Conservation (phyloP, 148 eudicot species). For the Arbutus unedo region DNA sequence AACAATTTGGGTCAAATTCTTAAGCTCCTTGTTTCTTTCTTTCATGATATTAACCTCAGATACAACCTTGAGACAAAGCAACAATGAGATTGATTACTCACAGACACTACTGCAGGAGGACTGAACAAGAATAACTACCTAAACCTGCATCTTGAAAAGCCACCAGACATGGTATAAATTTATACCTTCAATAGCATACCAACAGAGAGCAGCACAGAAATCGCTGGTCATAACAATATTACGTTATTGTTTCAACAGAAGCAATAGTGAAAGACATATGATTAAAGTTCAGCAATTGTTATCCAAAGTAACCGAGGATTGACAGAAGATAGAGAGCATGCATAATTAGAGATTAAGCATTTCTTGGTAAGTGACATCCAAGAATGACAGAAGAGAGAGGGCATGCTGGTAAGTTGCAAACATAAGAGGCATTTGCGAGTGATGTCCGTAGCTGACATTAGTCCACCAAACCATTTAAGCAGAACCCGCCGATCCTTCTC, state of each 20-base stretch:
- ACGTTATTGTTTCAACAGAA: neutral
- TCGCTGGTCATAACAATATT: neutral
- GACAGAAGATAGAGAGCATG: constrained; percentile 24
- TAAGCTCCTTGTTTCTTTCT: neutral
- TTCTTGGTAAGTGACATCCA: neutral
- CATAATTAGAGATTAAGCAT: neutral
- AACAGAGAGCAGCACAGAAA: constrained; percentile 1
- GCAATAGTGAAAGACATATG: constrained; percentile 8
- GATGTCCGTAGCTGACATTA: neutral
- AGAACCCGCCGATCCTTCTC: constrained; percentile 27
- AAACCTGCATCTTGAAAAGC: neutral
- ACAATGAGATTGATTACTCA: neutral
- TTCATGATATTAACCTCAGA: neutral
- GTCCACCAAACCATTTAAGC: neutral
- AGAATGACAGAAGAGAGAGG: constrained; percentile 74
- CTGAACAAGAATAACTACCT: neutral
- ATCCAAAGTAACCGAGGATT: constrained; percentile 5
- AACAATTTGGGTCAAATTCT: neutral
- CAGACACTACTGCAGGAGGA: neutral
- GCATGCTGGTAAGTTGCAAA: constrained; percentile 27
- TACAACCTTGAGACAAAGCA: neutral
- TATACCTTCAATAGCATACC: neutral
- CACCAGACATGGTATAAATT: neutral
- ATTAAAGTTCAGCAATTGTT: neutral
- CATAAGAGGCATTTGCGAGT: neutral